phyloP scores from a whole-genome alignment of 2,329 filamentous ascomycete species.

The Colletotrichum limetticola region DNA sequence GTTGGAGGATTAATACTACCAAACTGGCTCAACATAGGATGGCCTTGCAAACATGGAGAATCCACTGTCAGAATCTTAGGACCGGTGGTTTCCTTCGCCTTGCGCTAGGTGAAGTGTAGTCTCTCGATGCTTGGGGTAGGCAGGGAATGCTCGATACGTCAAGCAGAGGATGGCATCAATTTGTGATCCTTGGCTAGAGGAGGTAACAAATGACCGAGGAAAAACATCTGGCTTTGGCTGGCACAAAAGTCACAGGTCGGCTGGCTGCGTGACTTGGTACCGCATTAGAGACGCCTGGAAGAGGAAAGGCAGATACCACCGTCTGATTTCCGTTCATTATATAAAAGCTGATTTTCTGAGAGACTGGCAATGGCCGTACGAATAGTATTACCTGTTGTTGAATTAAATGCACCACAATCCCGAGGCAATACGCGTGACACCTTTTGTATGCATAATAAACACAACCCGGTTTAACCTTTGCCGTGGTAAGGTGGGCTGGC shows the following conservation, averaged over 20 bases:
- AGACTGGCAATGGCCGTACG: not conserved
- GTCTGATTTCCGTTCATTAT: slow-evolving; percentile 26
- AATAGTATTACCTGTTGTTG: not conserved
- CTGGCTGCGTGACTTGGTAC: slow-evolving; percentile 14
- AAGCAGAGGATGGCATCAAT: not conserved
- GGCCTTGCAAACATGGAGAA: not conserved
- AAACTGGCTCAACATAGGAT: not conserved
- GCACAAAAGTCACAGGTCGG: slow-evolving; percentile 14
- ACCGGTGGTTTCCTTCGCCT: not conserved
- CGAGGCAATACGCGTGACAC: too few species aligned
- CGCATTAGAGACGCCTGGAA: slow-evolving; percentile 30
- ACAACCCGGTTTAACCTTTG: too few species aligned
- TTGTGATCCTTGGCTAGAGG: not conserved
- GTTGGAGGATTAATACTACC: slow-evolving; percentile 24
- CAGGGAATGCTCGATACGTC: not conserved
- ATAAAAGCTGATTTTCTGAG: slow-evolving; percentile 5
- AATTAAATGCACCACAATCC: not conserved
- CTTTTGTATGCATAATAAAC: too few species aligned
- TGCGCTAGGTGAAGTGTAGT: not conserved
- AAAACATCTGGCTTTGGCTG: not conserved
- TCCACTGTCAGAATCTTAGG: not conserved
- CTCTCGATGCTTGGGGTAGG: not conserved
- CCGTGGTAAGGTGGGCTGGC: too few species aligned
- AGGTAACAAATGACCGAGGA: not conserved
- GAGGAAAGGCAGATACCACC: slow-evolving; percentile 32